Conservation (phyloP, 495 filamentous ascomycete species). For the Hypoxylon subgilvum region DNA sequence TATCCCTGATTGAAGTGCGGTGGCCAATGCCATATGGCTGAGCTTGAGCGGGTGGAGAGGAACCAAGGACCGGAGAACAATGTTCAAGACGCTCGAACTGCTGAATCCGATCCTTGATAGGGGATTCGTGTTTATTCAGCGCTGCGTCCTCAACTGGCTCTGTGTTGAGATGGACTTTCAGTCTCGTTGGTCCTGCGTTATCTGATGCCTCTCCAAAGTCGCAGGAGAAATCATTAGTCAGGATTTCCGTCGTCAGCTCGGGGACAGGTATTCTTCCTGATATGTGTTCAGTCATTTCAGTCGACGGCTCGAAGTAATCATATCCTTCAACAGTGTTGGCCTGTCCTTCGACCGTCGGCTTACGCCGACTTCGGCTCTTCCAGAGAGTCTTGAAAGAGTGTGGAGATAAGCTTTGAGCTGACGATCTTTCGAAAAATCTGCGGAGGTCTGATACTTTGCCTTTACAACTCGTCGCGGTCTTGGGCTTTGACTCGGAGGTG, state of each 20-base stretch:
- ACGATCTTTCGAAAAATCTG: constrained; percentile 39
- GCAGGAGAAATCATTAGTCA: constrained; percentile 38
- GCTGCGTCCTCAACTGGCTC: background rate
- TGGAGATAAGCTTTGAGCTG: constrained; percentile 20
- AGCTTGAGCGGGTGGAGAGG: constrained; percentile 7
- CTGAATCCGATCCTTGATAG: constrained; percentile 44
- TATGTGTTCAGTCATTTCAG: constrained; percentile 28
- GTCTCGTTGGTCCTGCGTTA: constrained; percentile 6
- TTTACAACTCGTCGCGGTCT: background rate
- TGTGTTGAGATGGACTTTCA: constrained; percentile 15
- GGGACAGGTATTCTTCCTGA: constrained; percentile 23
- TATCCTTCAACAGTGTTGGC: constrained; percentile 13
- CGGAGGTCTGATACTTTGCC: constrained; percentile 40
- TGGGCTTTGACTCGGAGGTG: background rate
- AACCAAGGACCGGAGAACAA: background rate
- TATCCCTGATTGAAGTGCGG: background rate
- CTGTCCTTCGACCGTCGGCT: constrained; percentile 15
- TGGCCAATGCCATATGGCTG: background rate
- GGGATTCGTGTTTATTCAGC: constrained; percentile 36
- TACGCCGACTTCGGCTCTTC: constrained; percentile 14
- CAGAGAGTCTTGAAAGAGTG: constrained; percentile 22
- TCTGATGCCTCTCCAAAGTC: constrained; percentile 26
- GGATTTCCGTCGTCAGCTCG: constrained; percentile 37
- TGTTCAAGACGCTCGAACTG: constrained; percentile 43
- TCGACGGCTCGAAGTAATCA: constrained; percentile 21